A percentile compares a stretch with the other conserved stretches of the same genome.
Evolutionary conservation across 2,329 filamentous ascomycete genomes (phyloP).

Genomic region (Pyrenophora seminiperda): DNA sequence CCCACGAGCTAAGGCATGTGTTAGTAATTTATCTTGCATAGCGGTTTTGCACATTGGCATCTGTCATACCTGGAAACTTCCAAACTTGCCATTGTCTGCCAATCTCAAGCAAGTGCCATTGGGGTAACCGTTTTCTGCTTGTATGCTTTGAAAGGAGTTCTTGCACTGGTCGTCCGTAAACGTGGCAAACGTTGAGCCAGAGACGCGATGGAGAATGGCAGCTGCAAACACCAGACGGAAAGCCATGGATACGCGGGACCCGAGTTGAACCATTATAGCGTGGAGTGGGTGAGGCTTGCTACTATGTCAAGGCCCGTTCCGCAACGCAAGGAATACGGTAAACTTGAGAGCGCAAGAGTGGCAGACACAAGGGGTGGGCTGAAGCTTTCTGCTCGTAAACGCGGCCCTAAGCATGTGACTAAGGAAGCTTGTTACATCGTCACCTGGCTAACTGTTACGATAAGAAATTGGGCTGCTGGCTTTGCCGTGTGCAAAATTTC

Average conservation of each 20-base stretch:
- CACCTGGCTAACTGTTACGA: background rate
- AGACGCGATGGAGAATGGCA: background rate
- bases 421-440: background rate
- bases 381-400: conserved; percentile 3
- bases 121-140: conserved; percentile 7
- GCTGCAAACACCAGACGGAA: background rate
- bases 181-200: conserved; percentile 1
- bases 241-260: background rate
- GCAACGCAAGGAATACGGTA: too few species aligned
- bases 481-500: background rate
- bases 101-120: conserved; percentile 2
- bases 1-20: background rate
- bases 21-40: too few species aligned
- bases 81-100: background rate
- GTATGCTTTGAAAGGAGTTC: conserved; percentile 1
- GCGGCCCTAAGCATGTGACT: background rate
- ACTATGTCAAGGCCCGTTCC: background rate
- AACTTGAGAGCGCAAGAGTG: background rate
- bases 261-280: background rate
- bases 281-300: background rate
- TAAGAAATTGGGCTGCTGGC: background rate
- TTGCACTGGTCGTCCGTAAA: conserved; percentile 4
- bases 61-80: conserved; percentile 4
- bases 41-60: too few species aligned
- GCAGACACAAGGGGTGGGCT: background rate